Evolutionary conservation across 139 green algal genomes (phyloP), one percentile per base, ranked within the genome.

Genomic region (Limnomonas spitsbergensis): DNA sequence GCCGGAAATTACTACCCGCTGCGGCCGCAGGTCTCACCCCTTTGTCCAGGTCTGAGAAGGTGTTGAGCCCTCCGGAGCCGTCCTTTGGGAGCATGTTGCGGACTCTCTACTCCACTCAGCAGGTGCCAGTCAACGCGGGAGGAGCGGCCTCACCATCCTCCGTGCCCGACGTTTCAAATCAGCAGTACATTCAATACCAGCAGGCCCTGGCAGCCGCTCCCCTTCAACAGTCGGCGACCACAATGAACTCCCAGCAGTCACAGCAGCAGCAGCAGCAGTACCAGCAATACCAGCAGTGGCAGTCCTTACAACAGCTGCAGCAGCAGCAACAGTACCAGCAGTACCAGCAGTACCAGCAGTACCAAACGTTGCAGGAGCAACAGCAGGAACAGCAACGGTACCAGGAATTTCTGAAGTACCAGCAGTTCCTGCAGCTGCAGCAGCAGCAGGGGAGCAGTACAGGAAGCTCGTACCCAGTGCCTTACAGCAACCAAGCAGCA

Each of bases 271-370:
- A 61, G 47, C 47, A 61, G 47, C 47, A 61, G 47, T 61, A 29
- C 47, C 47, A 29, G 14, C 47, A 61, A 61, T 61, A 29, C 47
- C 47, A 61, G 20, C 47, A 61, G 47, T 20, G 20, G 20, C 47
- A 61, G 20, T 14, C 47, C n/a, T n/a, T n/a, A n/a, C n/a, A n/a
- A 61, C 14, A 61, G 47, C 47, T n/a, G 20, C 47, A 61, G 20
- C 47, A 61, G 47, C 47, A 61, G 20, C 47, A 61, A 61, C 47
- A 61, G 47, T 61, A 61, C 20, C 47, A 61, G 47, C 47, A 61
- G 47, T 61, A 29, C 47, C 47, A 29, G 14, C 47, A 61, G 20
- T 61, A 29, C 47, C 47, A 61, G 20, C 47, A 61, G 47, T 20
- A 61, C 14, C 47, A 61, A 61, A 20, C 47, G n/a, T n/a, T n/a